These are phyloP conservation scores for Phaffia tasmanica DNA, from an alignment of 768 basidiomycete genomes.

Conservation along the genomic window DNA sequence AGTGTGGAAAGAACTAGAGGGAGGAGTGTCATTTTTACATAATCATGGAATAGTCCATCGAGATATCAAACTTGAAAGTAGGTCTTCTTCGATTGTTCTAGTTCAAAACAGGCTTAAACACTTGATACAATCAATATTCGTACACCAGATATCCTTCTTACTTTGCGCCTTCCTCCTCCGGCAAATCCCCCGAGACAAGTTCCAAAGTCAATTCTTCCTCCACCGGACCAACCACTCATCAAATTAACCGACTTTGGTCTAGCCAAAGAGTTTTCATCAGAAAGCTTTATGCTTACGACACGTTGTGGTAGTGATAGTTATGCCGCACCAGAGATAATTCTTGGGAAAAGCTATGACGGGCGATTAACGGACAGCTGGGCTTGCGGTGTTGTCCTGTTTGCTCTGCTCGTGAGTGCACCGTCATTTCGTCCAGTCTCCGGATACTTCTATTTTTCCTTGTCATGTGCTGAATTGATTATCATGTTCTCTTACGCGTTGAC, in stretches of 20 bases:
- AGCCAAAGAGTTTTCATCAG: slow-evolving; percentile 55
- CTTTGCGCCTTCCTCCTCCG: slow-evolving; percentile 43
- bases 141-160: slow-evolving; percentile 60
- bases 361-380: slow-evolving; percentile 82
- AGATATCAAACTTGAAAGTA: slow-evolving; percentile 67
- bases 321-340: slow-evolving; percentile 66
- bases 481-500: neutral
- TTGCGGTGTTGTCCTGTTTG: slow-evolving; percentile 75
- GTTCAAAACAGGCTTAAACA: neutral
- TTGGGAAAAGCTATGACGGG: slow-evolving; percentile 61
- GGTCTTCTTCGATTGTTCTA: slow-evolving; percentile 28
- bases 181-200: slow-evolving; percentile 36
- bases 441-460: neutral
- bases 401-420: slow-evolving; percentile 45
- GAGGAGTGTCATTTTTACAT: slow-evolving; percentile 80
- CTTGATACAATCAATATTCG: neutral
- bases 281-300: slow-evolving; percentile 55
- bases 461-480: neutral
- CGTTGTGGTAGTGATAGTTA: slow-evolving; percentile 82
- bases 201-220: slow-evolving; percentile 30
- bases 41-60: slow-evolving; percentile 72
- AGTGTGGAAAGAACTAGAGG: slow-evolving; percentile 64
- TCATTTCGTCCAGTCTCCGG: neutral
- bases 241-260: slow-evolving; percentile 84
- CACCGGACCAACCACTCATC: slow-evolving; percentile 50